Evolutionary conservation across 2,329 filamentous ascomycete species (phyloP), one percentile per base, ranked within the genome.

Genomic region (Sarocladium kiliense): DNA sequence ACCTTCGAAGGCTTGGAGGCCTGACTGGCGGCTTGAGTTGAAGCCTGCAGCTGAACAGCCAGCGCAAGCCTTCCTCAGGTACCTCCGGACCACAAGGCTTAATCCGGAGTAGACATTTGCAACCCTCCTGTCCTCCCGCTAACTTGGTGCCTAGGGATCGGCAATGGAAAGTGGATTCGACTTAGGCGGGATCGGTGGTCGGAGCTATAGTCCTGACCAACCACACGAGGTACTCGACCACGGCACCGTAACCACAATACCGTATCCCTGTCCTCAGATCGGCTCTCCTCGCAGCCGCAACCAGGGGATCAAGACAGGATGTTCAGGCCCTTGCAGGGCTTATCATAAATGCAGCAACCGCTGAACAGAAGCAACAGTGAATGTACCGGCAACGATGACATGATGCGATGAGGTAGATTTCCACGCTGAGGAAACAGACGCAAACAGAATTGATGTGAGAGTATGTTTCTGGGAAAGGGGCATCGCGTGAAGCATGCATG

Each of bases 271-370:
- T 23, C 27, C 27, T n/a, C 19, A 11, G 47, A 36, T 51, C 44
- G 26, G 47, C 47, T 51, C n/a, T 51, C 47, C 26, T 34, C 47
- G 47, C 47, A 51, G 26, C 47, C 27, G 47, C 36, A 23, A 23
- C 3, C 47, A 34, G 30, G 47, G 30, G n/a, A 10, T n/a, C 25
- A 7, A 25, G 18, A 3, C 12, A 32, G 26, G 11, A 16, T 18
- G 6, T 18, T 3, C 11, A 3, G 25, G 18, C 47, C 47, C 47
- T 36, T 51, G 47, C 47, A 51, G 47, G 3, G 30, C 26, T 27
- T 36, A 34, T 51, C 18, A 21, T 18, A 16, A 34, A 51, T n/a
- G n/a, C n/a, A n/a, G n/a, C n/a, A n/a, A n/a, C n/a, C n/a, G n/a
- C n/a, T n/a, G n/a, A n/a, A n/a, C n/a, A n/a, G n/a, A n/a, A n/a